Conservation (phyloP, 306 rosid species). For the Geum urbanum region DNA sequence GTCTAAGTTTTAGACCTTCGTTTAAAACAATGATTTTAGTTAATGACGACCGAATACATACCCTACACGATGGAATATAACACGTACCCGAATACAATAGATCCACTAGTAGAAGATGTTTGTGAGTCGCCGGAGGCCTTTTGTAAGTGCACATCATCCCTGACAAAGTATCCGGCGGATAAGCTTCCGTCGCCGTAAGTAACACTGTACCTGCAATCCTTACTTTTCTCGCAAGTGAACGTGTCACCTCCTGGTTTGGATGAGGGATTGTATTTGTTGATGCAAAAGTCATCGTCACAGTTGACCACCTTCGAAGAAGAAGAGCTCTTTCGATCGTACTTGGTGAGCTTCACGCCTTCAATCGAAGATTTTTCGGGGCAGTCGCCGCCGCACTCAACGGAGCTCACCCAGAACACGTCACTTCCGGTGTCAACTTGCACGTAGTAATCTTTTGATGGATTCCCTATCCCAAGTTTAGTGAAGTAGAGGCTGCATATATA, state of each 20-base stretch:
- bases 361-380: constrained; percentile 70
- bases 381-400: constrained; percentile 47
- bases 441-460: constrained; percentile 64
- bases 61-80: too few species aligned
- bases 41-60: too few species aligned
- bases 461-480: constrained; percentile 70
- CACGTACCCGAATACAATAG: constrained; percentile 71
- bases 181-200: constrained; percentile 85
- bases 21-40: too few species aligned
- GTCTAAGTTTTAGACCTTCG: too few species aligned
- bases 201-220: constrained; percentile 57
- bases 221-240: constrained; percentile 48
- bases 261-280: constrained; percentile 31
- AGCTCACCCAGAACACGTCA: constrained; percentile 84
- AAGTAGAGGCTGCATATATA: constrained; percentile 59
- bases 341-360: constrained; percentile 68
- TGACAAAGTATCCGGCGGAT: constrained; percentile 65
- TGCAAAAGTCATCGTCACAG: constrained; percentile 69
- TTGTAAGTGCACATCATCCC: constrained; percentile 55
- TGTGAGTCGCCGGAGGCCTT: constrained; percentile 44
- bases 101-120: constrained; percentile 37
- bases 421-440: constrained; percentile 99
- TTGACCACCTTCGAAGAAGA: constrained; percentile 44
- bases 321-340: constrained; percentile 55
- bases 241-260: constrained; percentile 24